phyloP scores from a whole-genome alignment of 164 flowering plant species.

The Annona cherimola region DNA sequence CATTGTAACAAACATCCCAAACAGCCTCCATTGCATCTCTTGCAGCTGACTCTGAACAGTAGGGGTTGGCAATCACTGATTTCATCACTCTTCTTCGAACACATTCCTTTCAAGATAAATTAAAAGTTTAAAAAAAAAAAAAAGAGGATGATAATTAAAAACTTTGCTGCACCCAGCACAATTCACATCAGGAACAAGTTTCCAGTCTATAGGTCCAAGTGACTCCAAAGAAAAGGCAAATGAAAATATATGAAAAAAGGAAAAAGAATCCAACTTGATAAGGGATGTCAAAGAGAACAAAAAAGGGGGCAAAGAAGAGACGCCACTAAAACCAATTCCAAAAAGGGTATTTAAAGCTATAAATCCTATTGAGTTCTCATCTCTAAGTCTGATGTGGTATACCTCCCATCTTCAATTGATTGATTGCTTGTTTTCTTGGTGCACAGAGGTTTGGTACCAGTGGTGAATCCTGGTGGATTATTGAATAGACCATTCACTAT shows the following conservation, averaged over 20 bases:
- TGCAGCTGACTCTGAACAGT: slow-evolving; percentile 80
- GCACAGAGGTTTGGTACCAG: too few species aligned
- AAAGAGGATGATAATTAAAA: not conserved
- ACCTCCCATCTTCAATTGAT: too few species aligned
- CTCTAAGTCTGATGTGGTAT: too few species aligned
- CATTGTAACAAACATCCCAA: slow-evolving; percentile 94
- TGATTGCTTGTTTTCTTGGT: too few species aligned
- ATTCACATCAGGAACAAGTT: not conserved
- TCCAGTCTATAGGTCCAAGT: not conserved
- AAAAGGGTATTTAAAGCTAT: too few species aligned
- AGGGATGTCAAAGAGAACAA: not conserved
- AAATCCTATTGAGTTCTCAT: too few species aligned
- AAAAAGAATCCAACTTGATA: not conserved
- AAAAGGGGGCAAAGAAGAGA: not conserved
- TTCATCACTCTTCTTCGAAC: slow-evolving; percentile 86
- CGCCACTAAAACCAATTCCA: not conserved
- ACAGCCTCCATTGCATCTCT: slow-evolving; percentile 95
- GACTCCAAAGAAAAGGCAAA: not conserved
- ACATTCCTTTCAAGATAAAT: slow-evolving; percentile 56
- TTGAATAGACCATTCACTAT: too few species aligned
- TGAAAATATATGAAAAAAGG: not conserved
- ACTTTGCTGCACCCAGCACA: not conserved
- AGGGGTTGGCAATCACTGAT: slow-evolving; percentile 63
- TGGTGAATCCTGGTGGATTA: too few species aligned
- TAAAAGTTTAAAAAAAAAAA: not conserved